Conservation (phyloP, 331 rosid genomes). For the Pyrus hybrid region DNA sequence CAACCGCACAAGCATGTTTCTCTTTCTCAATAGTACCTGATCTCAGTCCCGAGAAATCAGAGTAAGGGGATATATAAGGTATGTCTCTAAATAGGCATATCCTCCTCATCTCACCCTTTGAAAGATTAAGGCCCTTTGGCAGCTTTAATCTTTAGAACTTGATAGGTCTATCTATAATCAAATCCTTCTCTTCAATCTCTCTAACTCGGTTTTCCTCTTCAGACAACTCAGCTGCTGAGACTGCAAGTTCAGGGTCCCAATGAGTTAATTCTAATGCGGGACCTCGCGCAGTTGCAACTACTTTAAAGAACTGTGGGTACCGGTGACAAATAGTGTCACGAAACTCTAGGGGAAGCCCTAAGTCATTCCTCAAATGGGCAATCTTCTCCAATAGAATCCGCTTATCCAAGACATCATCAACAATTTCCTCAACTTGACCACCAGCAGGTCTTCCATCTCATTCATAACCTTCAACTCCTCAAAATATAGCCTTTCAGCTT, state of each 20-base stretch:
- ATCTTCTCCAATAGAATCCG: conserved; percentile 69
- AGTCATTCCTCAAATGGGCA: conserved; percentile 58
- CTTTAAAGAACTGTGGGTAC: conserved; percentile 68
- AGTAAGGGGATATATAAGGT: conserved; percentile 71
- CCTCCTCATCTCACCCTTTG: conserved; percentile 71
- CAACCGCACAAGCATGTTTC: conserved; percentile 77
- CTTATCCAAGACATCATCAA: conserved; percentile 77
- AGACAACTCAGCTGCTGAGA: conserved; percentile 72
- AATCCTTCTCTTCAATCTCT: conserved; percentile 57
- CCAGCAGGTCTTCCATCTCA: conserved; percentile 77
- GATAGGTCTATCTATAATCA: conserved; percentile 67
- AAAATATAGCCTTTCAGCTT: conserved; percentile 67
- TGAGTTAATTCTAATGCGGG: conserved; percentile 75
- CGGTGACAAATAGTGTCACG: conserved; percentile 78
- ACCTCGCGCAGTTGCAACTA: conserved; percentile 65
- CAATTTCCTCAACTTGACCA: conserved; percentile 64
- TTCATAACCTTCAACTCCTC: conserved; percentile 67
- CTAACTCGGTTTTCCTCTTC: conserved; percentile 56
- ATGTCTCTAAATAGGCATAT: conserved; percentile 65
- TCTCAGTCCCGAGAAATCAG: conserved; percentile 60
- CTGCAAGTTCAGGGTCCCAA: conserved; percentile 91
- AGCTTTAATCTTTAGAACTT: conserved; percentile 61
- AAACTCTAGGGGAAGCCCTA: conserved; percentile 67
- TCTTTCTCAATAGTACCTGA: conserved; percentile 58
- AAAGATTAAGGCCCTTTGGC: conserved; percentile 73